phyloP scores from a whole-genome alignment of 2,329 filamentous ascomycete genomes.

The Tolypocladium ovalisporum region DNA sequence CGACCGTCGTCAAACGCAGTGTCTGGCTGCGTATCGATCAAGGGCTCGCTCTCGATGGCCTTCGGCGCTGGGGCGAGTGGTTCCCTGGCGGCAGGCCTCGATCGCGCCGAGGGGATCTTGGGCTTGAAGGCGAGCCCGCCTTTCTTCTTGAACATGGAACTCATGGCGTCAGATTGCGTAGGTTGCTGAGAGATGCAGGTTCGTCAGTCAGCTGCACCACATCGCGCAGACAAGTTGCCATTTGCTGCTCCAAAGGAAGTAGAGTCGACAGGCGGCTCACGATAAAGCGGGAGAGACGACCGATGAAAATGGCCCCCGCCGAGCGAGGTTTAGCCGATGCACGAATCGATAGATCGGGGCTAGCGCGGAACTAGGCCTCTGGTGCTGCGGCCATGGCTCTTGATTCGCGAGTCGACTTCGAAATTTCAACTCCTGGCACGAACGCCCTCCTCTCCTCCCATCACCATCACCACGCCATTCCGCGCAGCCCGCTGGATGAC shows the following conservation, averaged over 20 bases:
- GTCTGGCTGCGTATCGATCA: background rate
- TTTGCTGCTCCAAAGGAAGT: background rate
- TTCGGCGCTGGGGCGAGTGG: conserved; percentile 9
- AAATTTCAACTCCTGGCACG: conserved; percentile 32
- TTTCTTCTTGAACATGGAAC: conserved; percentile 58
- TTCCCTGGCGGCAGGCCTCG: conserved; percentile 31
- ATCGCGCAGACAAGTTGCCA: background rate
- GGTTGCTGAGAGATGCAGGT: background rate
- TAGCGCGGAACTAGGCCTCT: conserved; percentile 25
- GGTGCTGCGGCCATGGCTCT: conserved; percentile 22
- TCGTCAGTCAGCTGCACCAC: conserved; percentile 14
- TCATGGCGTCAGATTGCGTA: conserved; percentile 30
- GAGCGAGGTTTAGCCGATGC: conserved; percentile 22
- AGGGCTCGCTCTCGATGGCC: background rate
- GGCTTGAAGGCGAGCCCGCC: conserved; percentile 56
- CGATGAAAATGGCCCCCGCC: background rate
- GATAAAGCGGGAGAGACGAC: background rate
- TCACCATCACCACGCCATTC: conserved; percentile 20
- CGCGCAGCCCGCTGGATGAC: conserved; percentile 23
- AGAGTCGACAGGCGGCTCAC: background rate
- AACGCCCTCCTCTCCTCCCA: conserved; percentile 13
- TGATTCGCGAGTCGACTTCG: conserved; percentile 31
- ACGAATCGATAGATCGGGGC: conserved; percentile 21
- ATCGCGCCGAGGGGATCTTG: conserved; percentile 49
- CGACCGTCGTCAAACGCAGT: background rate